Evolutionary conservation across 352 stramenopile genomes (phyloP).

Genomic region (Chrysophaeum taylorii): DNA sequence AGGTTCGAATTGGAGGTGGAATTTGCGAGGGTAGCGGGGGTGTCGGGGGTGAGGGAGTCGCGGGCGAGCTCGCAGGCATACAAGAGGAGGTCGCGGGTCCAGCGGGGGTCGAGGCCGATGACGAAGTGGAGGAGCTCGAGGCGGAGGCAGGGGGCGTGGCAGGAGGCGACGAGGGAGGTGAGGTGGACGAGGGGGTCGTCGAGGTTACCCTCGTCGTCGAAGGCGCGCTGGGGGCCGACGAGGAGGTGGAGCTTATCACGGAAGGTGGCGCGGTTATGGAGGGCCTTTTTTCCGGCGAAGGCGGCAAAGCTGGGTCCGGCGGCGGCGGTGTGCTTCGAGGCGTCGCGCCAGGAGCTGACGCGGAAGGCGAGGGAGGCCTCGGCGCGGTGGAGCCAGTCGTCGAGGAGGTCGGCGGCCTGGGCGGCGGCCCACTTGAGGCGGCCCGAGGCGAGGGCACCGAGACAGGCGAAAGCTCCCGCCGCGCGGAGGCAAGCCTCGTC

Average conservation of each 20-base stretch:
- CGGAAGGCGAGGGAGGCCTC: background rate
- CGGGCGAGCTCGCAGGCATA: background rate
- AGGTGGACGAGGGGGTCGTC: background rate
- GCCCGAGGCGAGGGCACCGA: background rate
- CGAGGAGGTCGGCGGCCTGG: background rate
- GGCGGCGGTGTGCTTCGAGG: background rate
- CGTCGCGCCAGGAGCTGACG: background rate
- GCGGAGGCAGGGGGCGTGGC: background rate
- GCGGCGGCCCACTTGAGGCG: background rate
- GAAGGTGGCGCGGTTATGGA: background rate
- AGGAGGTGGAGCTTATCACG: background rate
- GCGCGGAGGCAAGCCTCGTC: constrained; percentile 3
- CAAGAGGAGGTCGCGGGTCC: background rate
- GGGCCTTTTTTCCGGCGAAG: background rate
- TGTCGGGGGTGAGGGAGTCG: too few relatives aligned
- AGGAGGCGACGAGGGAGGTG: background rate
- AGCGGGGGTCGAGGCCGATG: background rate
- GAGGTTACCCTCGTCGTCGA: background rate
- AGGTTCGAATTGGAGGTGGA: too few relatives aligned
- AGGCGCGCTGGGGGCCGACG: background rate
- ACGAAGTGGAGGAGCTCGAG: constrained; percentile 13
- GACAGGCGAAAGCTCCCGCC: background rate
- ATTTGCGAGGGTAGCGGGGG: too few relatives aligned
- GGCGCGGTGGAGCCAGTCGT: constrained; percentile 4
- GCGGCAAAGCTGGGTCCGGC: background rate